Evolutionary conservation across 2,329 filamentous ascomycete species (phyloP), one percentile per base, ranked within the genome.

Genomic region (Ophiocordyceps robertsii): DNA sequence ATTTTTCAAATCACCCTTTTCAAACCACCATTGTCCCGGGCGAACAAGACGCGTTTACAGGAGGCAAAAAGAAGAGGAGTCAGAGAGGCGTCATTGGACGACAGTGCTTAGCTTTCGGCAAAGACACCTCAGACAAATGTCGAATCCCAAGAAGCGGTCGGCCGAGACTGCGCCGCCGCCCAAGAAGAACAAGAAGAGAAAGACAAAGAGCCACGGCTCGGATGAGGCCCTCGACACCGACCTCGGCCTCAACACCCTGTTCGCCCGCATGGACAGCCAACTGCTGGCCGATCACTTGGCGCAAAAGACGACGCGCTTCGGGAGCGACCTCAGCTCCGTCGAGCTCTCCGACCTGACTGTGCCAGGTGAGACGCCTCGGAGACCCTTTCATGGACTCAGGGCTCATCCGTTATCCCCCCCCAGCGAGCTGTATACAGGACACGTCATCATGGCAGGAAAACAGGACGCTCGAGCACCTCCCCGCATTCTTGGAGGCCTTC

Each of bases 211-310:
- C 63, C 65, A 42, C 67, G 73, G 45, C 51, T 70, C 77, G 36
- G 75, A 80, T 39, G 69, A 67, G 21, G 64, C 72, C 27, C 59
- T 81, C 44, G 79, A 87, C 56, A 71, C 77, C 37, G 77, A 87
- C 53, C 75, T 81, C 30, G 81, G 82, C 7, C 67, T 95, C 50
- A 94, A 95, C 63, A 78, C 77, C 49, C 76, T 84, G 4, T 84
- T 95, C 57, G 76, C 79, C 37, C 76, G 78, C 46, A 89, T 95
- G 81, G 86, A 95, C 60, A 81, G 77, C 46, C 77, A 81, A 50
- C 70, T 95, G 36, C 67, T 95, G 38, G 85, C 89, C 2, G 90
- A 95, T 59, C 80, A 95, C 59, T 70, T 95, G 47, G 84, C 84
- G 7, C 82, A 92, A 56, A 77, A 84, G 56, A 82, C 85, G 42